phyloP scores from a whole-genome alignment of 768 basidiomycete genomes.

The Tylopilus subfusipes region DNA sequence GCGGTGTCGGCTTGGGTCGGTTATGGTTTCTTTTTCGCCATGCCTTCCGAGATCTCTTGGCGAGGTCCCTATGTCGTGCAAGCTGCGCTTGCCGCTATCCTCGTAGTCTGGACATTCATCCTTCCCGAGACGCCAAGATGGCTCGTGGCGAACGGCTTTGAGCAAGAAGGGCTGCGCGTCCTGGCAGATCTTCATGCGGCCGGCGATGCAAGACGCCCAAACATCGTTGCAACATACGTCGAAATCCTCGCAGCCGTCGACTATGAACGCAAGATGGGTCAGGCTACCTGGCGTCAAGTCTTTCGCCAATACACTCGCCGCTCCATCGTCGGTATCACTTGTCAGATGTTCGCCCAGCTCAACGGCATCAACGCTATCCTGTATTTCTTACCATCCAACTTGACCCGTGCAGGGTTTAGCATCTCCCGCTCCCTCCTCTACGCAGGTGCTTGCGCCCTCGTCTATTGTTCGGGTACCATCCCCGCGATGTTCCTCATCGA shows the following conservation, averaged over 20 bases:
- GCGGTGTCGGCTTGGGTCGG: slow-evolving; percentile 48
- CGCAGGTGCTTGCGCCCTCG: slow-evolving; percentile 43
- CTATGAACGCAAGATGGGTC: slow-evolving; percentile 38
- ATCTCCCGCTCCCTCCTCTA: slow-evolving; percentile 43
- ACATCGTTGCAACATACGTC: slow-evolving; percentile 42
- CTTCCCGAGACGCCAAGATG: slow-evolving; percentile 54
- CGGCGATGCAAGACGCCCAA: slow-evolving; percentile 43
- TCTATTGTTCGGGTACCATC: slow-evolving; percentile 49
- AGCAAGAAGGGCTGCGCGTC: slow-evolving; percentile 45
- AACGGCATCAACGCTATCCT: slow-evolving; percentile 57
- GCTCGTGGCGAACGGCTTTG: slow-evolving; percentile 52
- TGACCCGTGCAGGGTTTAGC: slow-evolving; percentile 48
- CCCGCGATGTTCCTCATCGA: slow-evolving; percentile 55
- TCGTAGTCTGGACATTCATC: slow-evolving; percentile 45
- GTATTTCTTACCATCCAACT: slow-evolving; percentile 53
- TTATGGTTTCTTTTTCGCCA: slow-evolving; percentile 47
- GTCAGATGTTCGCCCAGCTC: slow-evolving; percentile 54
- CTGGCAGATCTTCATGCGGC: slow-evolving; percentile 57
- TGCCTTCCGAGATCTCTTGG: slow-evolving; percentile 49
- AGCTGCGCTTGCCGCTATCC: slow-evolving; percentile 45
- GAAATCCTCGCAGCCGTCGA: slow-evolving; percentile 41
- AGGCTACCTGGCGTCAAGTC: slow-evolving; percentile 47
- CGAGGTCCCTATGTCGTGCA: slow-evolving; percentile 55
- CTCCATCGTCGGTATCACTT: slow-evolving; percentile 47
- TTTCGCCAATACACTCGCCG: slow-evolving; percentile 50